A percentile compares a stretch with the other conserved stretches of the same genome.
These are phyloP conservation scores for Stemphylium lycopersici DNA, from an alignment of 2,329 filamentous ascomycete species.

Conservation along the genomic window DNA sequence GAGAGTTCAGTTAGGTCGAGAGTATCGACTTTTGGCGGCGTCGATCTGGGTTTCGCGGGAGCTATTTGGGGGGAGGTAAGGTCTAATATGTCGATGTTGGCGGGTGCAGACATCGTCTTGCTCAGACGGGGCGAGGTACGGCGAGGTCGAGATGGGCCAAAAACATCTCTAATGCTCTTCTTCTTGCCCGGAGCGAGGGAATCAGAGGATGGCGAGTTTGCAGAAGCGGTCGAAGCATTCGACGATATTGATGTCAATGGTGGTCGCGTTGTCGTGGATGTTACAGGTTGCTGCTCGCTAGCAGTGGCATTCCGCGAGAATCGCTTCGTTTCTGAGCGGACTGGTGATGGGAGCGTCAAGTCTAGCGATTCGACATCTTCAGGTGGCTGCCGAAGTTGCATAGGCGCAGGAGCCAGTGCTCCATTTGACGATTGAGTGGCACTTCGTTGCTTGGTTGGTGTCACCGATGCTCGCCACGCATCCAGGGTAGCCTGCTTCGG, in stretches of 20 bases:
- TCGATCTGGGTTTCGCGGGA: neutral
- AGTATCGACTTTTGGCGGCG: conserved; percentile 22
- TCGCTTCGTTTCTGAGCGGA: neutral
- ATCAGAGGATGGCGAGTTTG: conserved; percentile 13
- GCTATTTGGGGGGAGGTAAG: conserved; percentile 22
- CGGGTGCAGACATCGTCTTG: conserved; percentile 15
- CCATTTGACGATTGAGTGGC: conserved; percentile 6
- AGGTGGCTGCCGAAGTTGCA: conserved; percentile 18
- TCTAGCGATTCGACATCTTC: conserved; percentile 37
- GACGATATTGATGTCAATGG: conserved; percentile 36
- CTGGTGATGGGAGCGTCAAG: conserved; percentile 37
- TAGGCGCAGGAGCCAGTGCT: conserved; percentile 22
- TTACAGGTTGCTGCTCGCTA: conserved; percentile 6
- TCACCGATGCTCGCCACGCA: conserved; percentile 35
- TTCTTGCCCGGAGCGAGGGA: conserved; percentile 2
- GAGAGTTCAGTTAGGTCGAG: conserved; percentile 33
- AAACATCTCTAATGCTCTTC: conserved; percentile 7
- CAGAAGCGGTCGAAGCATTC: conserved; percentile 27
- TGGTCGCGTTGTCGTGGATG: conserved; percentile 18
- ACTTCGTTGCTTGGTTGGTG: conserved; percentile 29
- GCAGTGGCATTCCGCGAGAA: neutral
- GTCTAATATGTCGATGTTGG: conserved; percentile 33
- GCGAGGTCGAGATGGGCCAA: conserved; percentile 10
- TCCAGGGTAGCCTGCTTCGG: conserved; percentile 41
- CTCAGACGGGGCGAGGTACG: conserved; percentile 33